Evolutionary conservation across 306 rosid species (phyloP).

Genomic region (Sphenostylis stenocarpa): DNA sequence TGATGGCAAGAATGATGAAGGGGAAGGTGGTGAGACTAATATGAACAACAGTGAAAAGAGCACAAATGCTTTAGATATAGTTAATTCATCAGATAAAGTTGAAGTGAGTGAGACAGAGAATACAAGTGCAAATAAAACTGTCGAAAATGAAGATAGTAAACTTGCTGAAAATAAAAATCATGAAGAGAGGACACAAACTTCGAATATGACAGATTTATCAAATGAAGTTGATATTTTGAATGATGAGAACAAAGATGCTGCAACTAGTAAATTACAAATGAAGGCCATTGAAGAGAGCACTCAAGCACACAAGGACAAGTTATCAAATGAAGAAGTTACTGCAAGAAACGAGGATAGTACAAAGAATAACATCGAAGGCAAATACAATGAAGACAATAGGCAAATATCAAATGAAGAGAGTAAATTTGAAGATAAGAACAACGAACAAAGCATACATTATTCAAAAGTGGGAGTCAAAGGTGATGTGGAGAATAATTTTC

Average conservation of each 20-base stretch:
- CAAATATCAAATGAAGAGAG: not conserved
- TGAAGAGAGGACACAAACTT: constrained; percentile 25
- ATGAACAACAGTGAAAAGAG: not conserved
- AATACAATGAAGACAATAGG: not conserved
- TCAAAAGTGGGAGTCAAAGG: not conserved
- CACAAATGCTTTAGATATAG: constrained; percentile 7
- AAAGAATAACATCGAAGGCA: not conserved
- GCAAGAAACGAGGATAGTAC: not conserved
- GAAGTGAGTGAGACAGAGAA: not conserved
- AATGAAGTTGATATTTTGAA: constrained; percentile 23
- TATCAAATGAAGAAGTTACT: constrained; percentile 9
- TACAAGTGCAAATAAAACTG: constrained; percentile 12
- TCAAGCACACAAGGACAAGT: not conserved
- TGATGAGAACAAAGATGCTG: constrained; percentile 13
- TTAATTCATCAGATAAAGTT: constrained; percentile 29
- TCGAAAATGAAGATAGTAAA: constrained; percentile 5
- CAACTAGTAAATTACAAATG: not conserved
- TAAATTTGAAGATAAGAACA: not conserved
- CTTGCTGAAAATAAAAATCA: not conserved
- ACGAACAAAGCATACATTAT: not conserved
- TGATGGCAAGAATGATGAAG: not conserved
- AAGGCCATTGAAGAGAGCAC: constrained; percentile 21
- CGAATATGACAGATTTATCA: constrained; percentile 19
- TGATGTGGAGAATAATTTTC: constrained; percentile 1
- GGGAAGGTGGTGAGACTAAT: constrained; percentile 10